These are phyloP conservation scores for Peltaster fructicola DNA, from an alignment of 2,329 filamentous ascomycete species.

Conservation along the genomic window DNA sequence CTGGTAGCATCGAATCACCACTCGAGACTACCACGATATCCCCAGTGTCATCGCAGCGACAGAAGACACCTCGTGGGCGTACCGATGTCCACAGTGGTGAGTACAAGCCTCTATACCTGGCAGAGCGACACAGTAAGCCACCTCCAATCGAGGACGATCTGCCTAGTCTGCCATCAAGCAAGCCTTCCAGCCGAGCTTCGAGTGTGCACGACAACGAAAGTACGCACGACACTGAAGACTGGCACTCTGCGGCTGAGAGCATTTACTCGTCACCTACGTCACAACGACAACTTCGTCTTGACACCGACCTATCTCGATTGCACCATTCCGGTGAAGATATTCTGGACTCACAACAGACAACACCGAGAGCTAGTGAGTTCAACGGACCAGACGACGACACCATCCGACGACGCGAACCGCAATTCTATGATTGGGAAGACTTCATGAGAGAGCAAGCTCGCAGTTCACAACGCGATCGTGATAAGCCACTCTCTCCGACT, in stretches of 20 bases:
- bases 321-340: conserved; percentile 25
- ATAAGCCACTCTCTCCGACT: too few species aligned
- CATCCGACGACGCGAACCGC: conserved; percentile 10
- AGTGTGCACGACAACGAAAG: conserved; percentile 21
- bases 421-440: conserved; percentile 23
- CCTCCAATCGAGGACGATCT: conserved; percentile 27
- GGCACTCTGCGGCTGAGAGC: conserved; percentile 26
- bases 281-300: too few species aligned
- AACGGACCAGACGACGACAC: conserved; percentile 6
- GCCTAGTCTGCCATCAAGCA: conserved; percentile 34
- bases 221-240: conserved; percentile 24
- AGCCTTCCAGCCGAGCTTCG: conserved; percentile 23
- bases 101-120: conserved; percentile 65
- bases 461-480: too few species aligned
- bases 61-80: conserved; percentile 6
- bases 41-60: conserved; percentile 5
- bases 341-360: conserved; percentile 41
- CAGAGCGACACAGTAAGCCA: conserved; percentile 44
- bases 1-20: conserved; percentile 15
- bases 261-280: conserved; percentile 6
- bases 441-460: conserved; percentile 17
- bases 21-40: conserved; percentile 5
- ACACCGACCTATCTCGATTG: conserved; percentile 11
- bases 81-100: conserved; percentile 29
- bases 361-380: conserved; percentile 45